A percentile compares a stretch with the other conserved stretches of the same genome.
Evolutionary conservation across 768 basidiomycete genomes (phyloP).

Genomic region (Tephrocybe sp.): DNA sequence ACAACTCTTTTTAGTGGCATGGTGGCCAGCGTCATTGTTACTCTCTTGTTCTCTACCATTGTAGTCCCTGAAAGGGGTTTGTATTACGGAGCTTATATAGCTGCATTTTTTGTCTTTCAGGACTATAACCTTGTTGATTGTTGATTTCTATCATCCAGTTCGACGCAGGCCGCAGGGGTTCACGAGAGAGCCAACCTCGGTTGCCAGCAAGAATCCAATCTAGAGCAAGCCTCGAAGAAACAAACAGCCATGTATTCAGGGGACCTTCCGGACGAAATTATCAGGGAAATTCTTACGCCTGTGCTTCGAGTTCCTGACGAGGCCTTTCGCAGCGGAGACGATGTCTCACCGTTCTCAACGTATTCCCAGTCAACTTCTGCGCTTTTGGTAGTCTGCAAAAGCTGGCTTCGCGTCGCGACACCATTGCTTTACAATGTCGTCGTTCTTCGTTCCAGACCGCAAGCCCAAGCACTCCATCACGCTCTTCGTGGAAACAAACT

Average conservation of each 20-base stretch:
- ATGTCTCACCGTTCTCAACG: neutral
- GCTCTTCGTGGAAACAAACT: constrained; percentile 13
- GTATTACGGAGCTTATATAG: too few species aligned
- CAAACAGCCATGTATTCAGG: neutral
- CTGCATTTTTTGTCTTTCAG: too few species aligned
- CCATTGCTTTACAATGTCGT: constrained; percentile 24
- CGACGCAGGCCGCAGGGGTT: too few species aligned
- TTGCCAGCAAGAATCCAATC: too few species aligned
- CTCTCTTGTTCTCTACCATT: too few species aligned
- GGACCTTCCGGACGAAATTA: constrained; percentile 7
- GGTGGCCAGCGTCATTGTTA: too few species aligned
- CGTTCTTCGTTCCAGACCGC: constrained; percentile 21
- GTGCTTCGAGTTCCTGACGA: constrained; percentile 7
- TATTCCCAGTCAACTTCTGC: constrained; percentile 6
- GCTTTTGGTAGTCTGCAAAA: constrained; percentile 18
- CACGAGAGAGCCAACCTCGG: too few species aligned
- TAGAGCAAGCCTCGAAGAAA: too few species aligned
- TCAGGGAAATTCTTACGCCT: constrained; percentile 11
- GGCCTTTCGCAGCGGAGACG: neutral
- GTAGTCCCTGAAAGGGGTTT: too few species aligned
- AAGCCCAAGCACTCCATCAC: constrained; percentile 17
- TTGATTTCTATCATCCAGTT: too few species aligned
- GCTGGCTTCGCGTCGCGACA: constrained; percentile 23
- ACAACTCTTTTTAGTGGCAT: too few species aligned
- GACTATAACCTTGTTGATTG: too few species aligned